These are phyloP conservation scores for Stachybotrys chartarum DNA, from an alignment of 2,329 filamentous ascomycete genomes.

Conservation along the genomic window DNA sequence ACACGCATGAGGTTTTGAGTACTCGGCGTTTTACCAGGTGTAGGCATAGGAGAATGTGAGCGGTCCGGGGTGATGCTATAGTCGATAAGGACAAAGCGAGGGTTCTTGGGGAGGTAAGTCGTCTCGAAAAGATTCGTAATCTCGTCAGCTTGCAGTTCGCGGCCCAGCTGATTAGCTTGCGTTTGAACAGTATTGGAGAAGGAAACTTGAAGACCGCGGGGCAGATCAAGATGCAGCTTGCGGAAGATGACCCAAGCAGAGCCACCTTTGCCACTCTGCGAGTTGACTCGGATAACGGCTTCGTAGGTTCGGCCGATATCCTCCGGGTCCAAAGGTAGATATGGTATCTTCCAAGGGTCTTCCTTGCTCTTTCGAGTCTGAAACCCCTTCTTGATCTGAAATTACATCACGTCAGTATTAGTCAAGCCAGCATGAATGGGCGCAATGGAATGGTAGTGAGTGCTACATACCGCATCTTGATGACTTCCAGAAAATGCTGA, in stretches of 20 bases:
- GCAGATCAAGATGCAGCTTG: constrained; percentile 83
- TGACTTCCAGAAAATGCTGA: constrained; percentile 89
- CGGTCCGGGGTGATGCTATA: constrained; percentile 87
- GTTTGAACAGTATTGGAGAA: constrained; percentile 84
- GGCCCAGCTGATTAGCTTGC: constrained; percentile 69
- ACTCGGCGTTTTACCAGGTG: constrained; percentile 63
- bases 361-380: constrained; percentile 58
- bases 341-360: constrained; percentile 76
- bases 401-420: too few relatives aligned
- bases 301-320: constrained; percentile 98
- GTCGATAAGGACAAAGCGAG: constrained; percentile 80
- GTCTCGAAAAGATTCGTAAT: constrained; percentile 84
- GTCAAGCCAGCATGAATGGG: too few relatives aligned
- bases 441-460: too few relatives aligned
- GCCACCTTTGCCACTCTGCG: constrained; percentile 90
- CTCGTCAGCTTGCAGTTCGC: constrained; percentile 77
- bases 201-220: constrained; percentile 83
- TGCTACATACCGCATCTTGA: constrained; percentile 69
- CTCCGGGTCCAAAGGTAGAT: constrained; percentile 84
- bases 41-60: constrained; percentile 62
- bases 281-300: constrained; percentile 96
- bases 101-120: constrained; percentile 81
- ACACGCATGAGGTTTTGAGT: constrained; percentile 72
- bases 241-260: constrained; percentile 90
- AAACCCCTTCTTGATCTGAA: constrained; percentile 25